Conservation (phyloP, 257 asterid species). For the Ocimum tenuiflorum region DNA sequence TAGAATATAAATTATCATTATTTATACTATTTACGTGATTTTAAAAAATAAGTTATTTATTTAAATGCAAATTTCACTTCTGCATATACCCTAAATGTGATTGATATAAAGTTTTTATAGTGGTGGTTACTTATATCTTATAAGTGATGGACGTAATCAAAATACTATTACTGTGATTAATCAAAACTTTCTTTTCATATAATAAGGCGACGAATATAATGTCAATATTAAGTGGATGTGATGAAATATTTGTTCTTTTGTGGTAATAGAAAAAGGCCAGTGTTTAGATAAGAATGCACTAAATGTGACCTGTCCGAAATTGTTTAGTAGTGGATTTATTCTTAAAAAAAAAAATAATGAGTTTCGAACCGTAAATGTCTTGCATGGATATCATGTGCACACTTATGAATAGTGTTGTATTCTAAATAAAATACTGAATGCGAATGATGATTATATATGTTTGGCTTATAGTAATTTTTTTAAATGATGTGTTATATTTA, state of each 20-base stretch:
- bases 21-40: no score
- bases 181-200: background rate
- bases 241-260: background rate
- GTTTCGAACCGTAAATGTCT: no score
- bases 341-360: no score
- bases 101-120: background rate
- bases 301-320: background rate
- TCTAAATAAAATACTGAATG: no score
- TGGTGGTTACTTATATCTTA: background rate
- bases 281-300: slow-evolving; percentile 18
- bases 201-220: background rate
- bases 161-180: background rate
- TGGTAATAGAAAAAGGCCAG: background rate
- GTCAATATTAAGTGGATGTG: background rate
- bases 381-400: no score
- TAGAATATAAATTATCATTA: no score
- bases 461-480: no score
- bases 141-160: background rate
- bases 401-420: no score
- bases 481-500: no score
- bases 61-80: slow-evolving; percentile 9
- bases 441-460: no score
- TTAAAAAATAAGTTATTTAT: background rate
- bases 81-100: background rate
- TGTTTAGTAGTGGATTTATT: no score